phyloP scores from a whole-genome alignment of 2,329 filamentous ascomycete species.

The Arachnomyces sp. region DNA sequence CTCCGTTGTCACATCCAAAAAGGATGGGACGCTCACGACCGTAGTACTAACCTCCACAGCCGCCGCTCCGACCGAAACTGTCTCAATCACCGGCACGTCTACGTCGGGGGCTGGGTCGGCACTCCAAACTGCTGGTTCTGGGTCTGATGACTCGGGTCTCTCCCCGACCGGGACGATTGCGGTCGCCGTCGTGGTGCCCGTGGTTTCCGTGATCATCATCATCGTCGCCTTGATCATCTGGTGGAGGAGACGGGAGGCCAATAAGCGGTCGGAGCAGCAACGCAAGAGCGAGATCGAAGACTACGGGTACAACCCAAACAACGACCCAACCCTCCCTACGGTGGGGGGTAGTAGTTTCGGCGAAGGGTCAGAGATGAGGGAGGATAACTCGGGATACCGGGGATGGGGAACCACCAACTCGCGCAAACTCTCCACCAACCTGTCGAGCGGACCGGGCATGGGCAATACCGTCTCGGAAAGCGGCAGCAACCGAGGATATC shows the following conservation, averaged over 20 bases:
- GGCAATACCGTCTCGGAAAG: constrained; percentile 65
- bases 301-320: constrained; percentile 96
- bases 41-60: constrained; percentile 19
- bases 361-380: constrained; percentile 63
- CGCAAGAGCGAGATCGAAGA: constrained; percentile 94
- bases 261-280: constrained; percentile 76
- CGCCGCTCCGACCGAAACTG: constrained; percentile 14
- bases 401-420: constrained; percentile 84
- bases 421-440: constrained; percentile 79
- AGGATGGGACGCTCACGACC: constrained; percentile 9
- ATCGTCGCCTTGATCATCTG: constrained; percentile 69
- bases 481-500: constrained; percentile 48
- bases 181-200: constrained; percentile 87
- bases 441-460: constrained; percentile 60
- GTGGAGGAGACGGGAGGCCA: constrained; percentile 82
- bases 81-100: constrained; percentile 13
- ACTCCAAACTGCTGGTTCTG: constrained; percentile 19
- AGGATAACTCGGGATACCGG: constrained; percentile 76
- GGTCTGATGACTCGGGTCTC: constrained; percentile 22
- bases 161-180: constrained; percentile 63
- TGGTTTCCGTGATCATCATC: constrained; percentile 75
- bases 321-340: constrained; percentile 69
- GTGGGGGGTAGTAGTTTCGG: constrained; percentile 39
- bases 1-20: no score
- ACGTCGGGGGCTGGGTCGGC: constrained; percentile 20